A percentile compares a stretch with the other conserved stretches of the same genome.
Evolutionary conservation across 2,329 filamentous ascomycete species (phyloP).

Genomic region (Xylariaceae sp.): DNA sequence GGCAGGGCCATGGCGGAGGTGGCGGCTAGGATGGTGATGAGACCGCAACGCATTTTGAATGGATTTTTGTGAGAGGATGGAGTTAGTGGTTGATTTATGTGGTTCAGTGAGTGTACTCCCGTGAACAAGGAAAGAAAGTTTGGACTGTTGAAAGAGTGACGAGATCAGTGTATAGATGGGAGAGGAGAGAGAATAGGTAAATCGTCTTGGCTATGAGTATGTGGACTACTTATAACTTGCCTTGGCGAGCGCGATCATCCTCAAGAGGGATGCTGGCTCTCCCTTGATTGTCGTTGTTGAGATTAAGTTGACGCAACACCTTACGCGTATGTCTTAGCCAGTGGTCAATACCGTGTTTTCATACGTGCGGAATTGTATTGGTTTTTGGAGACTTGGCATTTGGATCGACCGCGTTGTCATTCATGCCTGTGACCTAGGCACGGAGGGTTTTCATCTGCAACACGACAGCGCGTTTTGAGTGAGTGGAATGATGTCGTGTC

Average conservation of each 20-base stretch:
- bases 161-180: neutral
- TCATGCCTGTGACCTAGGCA: neutral
- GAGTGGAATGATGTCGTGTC: neutral
- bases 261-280: neutral
- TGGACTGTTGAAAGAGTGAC: conserved; percentile 7
- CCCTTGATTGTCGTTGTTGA: conserved; percentile 3
- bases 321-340: neutral
- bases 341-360: too few relatives aligned
- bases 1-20: conserved; percentile 9
- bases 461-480: neutral
- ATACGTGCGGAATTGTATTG: neutral
- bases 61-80: neutral
- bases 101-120: neutral
- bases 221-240: conserved; percentile 14
- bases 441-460: neutral
- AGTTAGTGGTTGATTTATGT: neutral
- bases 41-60: neutral
- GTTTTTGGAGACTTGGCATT: neutral
- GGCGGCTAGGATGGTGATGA: conserved; percentile 15
- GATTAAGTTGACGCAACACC: neutral
- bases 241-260: neutral
- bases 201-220: neutral
- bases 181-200: neutral
- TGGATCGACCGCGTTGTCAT: neutral
- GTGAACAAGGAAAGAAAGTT: conserved; percentile 4